Conservation (phyloP, 1,139 yeast genomes). For the Kodamaea alishanica region DNA sequence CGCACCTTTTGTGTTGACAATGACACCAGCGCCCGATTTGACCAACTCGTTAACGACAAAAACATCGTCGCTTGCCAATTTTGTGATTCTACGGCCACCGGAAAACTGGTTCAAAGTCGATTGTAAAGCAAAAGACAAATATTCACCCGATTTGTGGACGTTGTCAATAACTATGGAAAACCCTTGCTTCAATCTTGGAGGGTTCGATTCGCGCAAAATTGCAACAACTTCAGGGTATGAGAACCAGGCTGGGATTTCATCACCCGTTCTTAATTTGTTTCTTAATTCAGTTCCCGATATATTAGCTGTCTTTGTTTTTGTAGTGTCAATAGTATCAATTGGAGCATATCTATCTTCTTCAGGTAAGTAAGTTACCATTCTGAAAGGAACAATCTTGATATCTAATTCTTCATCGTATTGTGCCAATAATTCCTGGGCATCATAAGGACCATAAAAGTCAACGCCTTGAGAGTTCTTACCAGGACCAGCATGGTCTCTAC, state of each 20-base stretch:
- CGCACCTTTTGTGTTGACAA: conserved; percentile 48
- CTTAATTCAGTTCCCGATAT: conserved; percentile 95
- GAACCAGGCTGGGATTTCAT: conserved; percentile 93
- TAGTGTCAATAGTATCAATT: conserved; percentile 77
- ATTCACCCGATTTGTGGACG: conserved; percentile 50
- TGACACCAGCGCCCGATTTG: conserved; percentile 87
- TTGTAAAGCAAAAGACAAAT: conserved; percentile 76
- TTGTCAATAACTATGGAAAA: conserved; percentile 67
- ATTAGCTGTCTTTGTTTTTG: conserved; percentile 77
- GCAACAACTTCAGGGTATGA: conserved; percentile 94
- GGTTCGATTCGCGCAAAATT: conserved; percentile 87
- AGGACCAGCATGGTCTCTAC: conserved; percentile 98
- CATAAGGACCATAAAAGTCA: conserved; percentile 95
- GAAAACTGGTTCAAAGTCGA: conserved; percentile 86
- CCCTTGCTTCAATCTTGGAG: conserved; percentile 88
- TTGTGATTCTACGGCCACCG: conserved; percentile 81
- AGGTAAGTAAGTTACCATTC: conserved; percentile 95
- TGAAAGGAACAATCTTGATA: conserved; percentile 83
- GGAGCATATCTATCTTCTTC: conserved; percentile 96
- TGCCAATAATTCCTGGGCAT: conserved; percentile 88
- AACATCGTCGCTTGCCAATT: conserved; percentile 54
- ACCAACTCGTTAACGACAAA: conserved; percentile 78
- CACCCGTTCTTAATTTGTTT: conserved; percentile 80
- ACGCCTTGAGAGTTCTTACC: conserved; percentile 91
- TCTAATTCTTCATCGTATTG: conserved; percentile 71